phyloP scores from a whole-genome alignment of 2,329 filamentous ascomycete species.

The Penicillium digitatum region DNA sequence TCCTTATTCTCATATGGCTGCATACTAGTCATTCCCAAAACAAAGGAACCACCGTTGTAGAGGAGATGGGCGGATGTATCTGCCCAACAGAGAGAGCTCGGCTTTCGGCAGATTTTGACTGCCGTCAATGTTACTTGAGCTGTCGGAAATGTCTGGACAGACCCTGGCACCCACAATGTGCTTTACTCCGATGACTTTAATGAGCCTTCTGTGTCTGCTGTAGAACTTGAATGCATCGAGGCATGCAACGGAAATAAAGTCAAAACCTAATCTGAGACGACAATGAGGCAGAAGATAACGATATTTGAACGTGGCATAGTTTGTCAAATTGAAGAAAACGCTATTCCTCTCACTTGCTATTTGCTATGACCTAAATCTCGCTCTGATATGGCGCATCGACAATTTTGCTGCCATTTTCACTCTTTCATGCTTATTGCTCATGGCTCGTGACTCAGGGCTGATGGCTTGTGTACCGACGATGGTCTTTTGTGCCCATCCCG shows the following conservation, averaged over 20 bases:
- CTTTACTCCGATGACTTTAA: background rate
- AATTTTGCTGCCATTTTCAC: background rate
- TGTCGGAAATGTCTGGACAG: background rate
- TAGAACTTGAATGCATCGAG: background rate
- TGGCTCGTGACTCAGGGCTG: too few species aligned
- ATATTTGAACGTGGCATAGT: background rate
- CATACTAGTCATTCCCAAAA: background rate
- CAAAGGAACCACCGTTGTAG: background rate
- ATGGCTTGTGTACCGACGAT: too few species aligned
- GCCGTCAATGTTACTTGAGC: background rate
- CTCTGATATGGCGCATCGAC: background rate
- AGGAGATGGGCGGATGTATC: background rate
- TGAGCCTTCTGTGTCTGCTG: background rate
- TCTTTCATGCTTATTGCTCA: background rate
- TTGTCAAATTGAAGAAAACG: background rate
- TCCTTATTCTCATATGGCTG: background rate
- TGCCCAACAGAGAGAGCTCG: background rate
- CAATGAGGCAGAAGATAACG: background rate
- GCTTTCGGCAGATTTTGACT: background rate
- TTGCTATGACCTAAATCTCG: background rate
- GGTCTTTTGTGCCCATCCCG: too few species aligned
- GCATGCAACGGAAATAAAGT: background rate
- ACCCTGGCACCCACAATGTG: background rate
- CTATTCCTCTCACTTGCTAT: background rate
- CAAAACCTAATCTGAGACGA: background rate